Base-by-base conservation (phyloP, 1,139 yeast genomes). In the Kluyveromyces sp. region DNA sequence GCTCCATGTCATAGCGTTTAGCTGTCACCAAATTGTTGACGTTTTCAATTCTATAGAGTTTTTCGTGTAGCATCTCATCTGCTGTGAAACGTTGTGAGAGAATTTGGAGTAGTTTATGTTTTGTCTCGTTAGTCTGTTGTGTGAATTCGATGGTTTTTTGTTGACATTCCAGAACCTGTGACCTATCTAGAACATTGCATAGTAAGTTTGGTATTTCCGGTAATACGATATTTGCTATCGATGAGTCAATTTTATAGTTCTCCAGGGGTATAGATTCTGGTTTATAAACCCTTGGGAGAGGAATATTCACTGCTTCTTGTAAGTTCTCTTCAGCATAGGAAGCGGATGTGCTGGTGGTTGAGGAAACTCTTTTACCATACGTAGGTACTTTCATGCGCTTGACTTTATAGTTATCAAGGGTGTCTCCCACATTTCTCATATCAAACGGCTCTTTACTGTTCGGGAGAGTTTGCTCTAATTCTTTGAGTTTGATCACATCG, bases 231-330 rank as follows among this genome's bases (percentile, higher is more conserved):
- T 46, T 43, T 4, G 51, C 43, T 2, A 50, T 40, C 7, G 49
- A 40, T 10, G 50, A 37, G 25, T 53, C 49, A 15, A 58, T 50
- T 25, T 46, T 50, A 37, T 51, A 51, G 34, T 55, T 54, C 25
- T 48, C 49, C 25, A 45, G 31, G 1, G 52, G 49, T 25, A 55
- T 48, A 7, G 43, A 42, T 26, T 54, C 56, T n/a, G 50, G 45
- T 39, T 50, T 55, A 41, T 55, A 58, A 7, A 56, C 42, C 31
- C 58, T 48, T 5, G 61, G 62, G 37, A 58, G 47, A 3, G 61
- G 52, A 26, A 48, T 49, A 38, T 59, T 59, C 4, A 59, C 62
- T 7, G 63, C 61, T 37, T 54, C 53, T 25, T 57, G 50, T 25
- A 57, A 46, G 36, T 43, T 52, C 25, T 52, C 58, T 10, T 48